Conservation (phyloP, 805 yeast genomes). For the Kazachstania taianensis region DNA sequence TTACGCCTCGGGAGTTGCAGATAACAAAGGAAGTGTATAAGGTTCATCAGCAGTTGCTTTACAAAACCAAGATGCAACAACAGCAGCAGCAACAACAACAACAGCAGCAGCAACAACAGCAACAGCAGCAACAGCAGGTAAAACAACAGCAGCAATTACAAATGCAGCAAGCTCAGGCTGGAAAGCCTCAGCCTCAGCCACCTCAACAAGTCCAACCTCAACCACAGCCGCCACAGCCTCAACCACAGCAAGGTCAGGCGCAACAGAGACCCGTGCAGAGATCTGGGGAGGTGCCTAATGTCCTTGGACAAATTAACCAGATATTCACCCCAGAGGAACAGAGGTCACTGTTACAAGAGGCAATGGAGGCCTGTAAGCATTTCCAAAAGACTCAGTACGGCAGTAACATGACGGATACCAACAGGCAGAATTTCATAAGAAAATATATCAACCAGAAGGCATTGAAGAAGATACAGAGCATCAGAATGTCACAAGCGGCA, state of each 20-base stretch:
- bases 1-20: constrained; percentile 25
- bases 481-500: constrained; percentile 21
- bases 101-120: constrained; percentile 19
- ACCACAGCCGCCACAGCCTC: constrained; percentile 20
- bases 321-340: constrained; percentile 30
- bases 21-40: constrained; percentile 39
- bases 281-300: constrained; percentile 26
- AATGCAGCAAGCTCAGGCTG: constrained; percentile 4
- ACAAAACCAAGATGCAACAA: constrained; percentile 35
- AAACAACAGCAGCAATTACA: constrained; percentile 18
- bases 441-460: constrained; percentile 31
- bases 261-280: constrained; percentile 21
- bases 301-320: constrained; percentile 27
- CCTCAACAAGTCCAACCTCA: constrained; percentile 23
- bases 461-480: constrained; percentile 25
- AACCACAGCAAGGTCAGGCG: constrained; percentile 14
- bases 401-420: constrained; percentile 20
- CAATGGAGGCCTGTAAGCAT: constrained; percentile 29
- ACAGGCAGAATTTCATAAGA: constrained; percentile 26
- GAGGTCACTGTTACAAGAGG: constrained; percentile 27
- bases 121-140: constrained; percentile 13
- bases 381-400: constrained; percentile 28
- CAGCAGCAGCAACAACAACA: constrained; percentile 23
- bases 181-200: constrained; percentile 9
- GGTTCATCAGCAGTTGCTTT: constrained; percentile 50